Base-by-base conservation (phyloP, 805 yeast species). In the Candida montana region DNA sequence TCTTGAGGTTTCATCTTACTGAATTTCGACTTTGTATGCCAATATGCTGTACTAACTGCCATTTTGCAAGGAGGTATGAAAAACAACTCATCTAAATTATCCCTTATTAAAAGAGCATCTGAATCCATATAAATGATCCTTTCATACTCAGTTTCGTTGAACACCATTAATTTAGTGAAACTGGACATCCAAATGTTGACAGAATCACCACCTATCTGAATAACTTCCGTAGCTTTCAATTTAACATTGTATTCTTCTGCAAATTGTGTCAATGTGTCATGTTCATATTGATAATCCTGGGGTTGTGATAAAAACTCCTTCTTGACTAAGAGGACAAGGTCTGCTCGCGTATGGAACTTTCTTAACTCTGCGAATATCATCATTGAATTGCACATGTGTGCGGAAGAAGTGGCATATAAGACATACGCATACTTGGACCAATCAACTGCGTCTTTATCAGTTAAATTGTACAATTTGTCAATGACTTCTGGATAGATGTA, bases 61-160 rank as follows among this genome's bases (percentile, higher is more conserved):
- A 76, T 53, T 40, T 65, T 61, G 34, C 68, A 65, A 1, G 67
- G 68, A 9, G 80, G 79, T 3, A 73, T 31, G 45, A 74, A 69
- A 49, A 77, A 75, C 32, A 75, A 52, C 44, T 75, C 79, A 57
- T 77, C 81, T 51, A 77, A 44, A 32, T 67, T 57, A 9, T 55
- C 55, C 15, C 54, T 47, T 12, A 77, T 50, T 48, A 67, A 57
- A 7, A 57, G 44, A 3, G 80, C 69, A 59, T 80, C 86, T 9
- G 79, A 68, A 55, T 81, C 87, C 50, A 81, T 57, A 53, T 70
- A 79, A 12, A 81, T 67, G 15, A 81, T 54, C 35, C 82, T 57
- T 20, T 76, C 75, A 52, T 66, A 81, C 28, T 74, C 68, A 0
- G 63, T 57, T 49, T 67, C 67, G 40, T 69, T 65, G 53, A 80